phyloP scores from a whole-genome alignment of 192 early-diverging fungal genomes.

The Coemansia sp. region DNA sequence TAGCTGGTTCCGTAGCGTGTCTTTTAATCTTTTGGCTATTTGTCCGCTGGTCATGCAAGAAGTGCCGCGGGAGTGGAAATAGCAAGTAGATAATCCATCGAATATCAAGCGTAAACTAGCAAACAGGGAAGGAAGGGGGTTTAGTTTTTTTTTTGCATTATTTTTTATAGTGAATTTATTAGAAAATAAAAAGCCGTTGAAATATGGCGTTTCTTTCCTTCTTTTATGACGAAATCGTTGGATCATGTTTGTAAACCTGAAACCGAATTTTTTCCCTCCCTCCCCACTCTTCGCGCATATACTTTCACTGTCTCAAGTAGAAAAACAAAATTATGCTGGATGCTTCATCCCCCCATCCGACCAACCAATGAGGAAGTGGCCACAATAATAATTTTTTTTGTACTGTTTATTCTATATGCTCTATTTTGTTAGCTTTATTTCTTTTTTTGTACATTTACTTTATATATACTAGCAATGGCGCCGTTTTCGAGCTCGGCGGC shows the following conservation, averaged over 20 bases:
- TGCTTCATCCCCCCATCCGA: no score
- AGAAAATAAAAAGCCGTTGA: background rate
- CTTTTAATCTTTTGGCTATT: background rate
- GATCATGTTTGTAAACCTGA: background rate
- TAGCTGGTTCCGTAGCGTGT: background rate
- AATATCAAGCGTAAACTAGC: background rate
- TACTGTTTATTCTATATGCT: background rate
- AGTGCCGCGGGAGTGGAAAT: background rate
- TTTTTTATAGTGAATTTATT: background rate
- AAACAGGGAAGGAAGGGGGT: no score
- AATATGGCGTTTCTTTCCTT: background rate
- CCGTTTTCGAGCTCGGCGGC: conserved; percentile 36
- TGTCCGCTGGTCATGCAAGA: background rate
- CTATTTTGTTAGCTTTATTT: background rate
- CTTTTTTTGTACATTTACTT: conserved; percentile 1
- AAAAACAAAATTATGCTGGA: background rate
- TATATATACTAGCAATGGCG: background rate
- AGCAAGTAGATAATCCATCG: background rate
- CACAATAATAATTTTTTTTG: no score
- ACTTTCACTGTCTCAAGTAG: background rate
- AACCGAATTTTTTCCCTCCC: background rate
- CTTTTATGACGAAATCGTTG: conserved; percentile 1
- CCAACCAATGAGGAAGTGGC: no score
- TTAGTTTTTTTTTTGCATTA: background rate
- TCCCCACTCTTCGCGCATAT: background rate